A percentile compares a stretch with the other conserved stretches of the same genome.
Evolutionary conservation across 495 filamentous ascomycete species (phyloP).

Genomic region (Lepraria neglecta): DNA sequence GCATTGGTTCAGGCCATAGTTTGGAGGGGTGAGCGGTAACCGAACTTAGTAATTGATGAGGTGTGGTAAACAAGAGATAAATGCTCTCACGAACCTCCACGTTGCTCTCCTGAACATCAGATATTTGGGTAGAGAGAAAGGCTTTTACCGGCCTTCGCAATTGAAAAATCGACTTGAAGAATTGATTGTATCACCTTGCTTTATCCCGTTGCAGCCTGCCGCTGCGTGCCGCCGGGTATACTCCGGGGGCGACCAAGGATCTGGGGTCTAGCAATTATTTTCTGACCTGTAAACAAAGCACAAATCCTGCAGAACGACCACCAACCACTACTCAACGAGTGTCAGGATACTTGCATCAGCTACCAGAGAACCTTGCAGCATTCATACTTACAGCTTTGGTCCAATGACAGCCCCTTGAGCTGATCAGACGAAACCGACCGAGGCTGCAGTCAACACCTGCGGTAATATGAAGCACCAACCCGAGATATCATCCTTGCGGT

Average conservation of each 20-base stretch:
- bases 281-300: conserved; percentile 14
- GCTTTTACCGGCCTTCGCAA: too few species aligned
- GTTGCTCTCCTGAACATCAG: neutral
- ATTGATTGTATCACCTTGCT: conserved; percentile 13
- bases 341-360: neutral
- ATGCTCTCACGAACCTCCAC: neutral
- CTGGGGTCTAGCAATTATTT: conserved; percentile 13
- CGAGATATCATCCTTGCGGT: conserved; percentile 20
- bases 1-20: conserved; percentile 1
- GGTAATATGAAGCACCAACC: conserved; percentile 30
- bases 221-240: conserved; percentile 11
- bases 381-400: neutral
- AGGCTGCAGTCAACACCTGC: conserved; percentile 16
- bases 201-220: conserved; percentile 14
- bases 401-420: conserved; percentile 7
- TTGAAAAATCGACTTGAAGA: neutral
- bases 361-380: neutral
- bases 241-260: conserved; percentile 4
- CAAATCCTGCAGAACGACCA: neutral
- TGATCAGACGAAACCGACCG: neutral
- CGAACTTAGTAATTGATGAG: conserved; percentile 10
- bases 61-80: conserved; percentile 13
- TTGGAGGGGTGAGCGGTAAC: neutral
- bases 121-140: neutral
- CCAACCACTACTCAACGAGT: conserved; percentile 1